Base-by-base conservation (phyloP, 2,329 filamentous ascomycete genomes). In the Diplodia intermedia region DNA sequence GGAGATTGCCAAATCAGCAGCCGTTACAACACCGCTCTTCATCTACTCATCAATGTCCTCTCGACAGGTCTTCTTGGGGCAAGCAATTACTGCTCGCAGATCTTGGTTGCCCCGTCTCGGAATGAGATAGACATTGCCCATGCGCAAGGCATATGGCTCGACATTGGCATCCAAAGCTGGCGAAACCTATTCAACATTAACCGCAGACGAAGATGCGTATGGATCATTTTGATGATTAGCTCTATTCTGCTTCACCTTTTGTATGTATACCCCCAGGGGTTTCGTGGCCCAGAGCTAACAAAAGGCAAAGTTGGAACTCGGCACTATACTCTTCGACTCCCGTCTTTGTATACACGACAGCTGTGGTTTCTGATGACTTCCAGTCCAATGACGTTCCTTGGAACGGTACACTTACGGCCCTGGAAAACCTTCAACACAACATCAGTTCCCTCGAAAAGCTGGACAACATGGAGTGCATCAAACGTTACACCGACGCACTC, bases 131-230 rank as follows among this genome's bases (percentile, higher is more conserved):
- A 66, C 38, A 15, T n/a, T 4, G 20, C n/a, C 9, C 63, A 66
- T 31, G n/a, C 8, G 11, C 26, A 47, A 9, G 12, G 36, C 1
- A 75, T 70, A 15, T 82, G 80, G 79, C 72, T 86, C 1, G 80
- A 83, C 38, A 40, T 40, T 40, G 38, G 38, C 15, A 81, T 85
- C 55, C 83, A 7, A 83, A 80, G 40, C 26, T 40, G 79, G 2
- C 73, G 80, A 2, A 84, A 82, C 69, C 63, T 52, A 29, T 40
- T 6, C 1, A 60, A 60, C 9, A 73, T 78, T 8, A 43, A 20
- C 9, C 5, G 36, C 8, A 26, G n/a, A 40, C 40, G 40, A 31
- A 29, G 36, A 29, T 23, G 33, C 7, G 29, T 66, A 4, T 66
- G 63, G 31, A 12, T 20, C 0, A 29, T 57, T 9, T 31, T 66